phyloP scores from a whole-genome alignment of 306 rosid species.

The Prunus kanzakura region DNA sequence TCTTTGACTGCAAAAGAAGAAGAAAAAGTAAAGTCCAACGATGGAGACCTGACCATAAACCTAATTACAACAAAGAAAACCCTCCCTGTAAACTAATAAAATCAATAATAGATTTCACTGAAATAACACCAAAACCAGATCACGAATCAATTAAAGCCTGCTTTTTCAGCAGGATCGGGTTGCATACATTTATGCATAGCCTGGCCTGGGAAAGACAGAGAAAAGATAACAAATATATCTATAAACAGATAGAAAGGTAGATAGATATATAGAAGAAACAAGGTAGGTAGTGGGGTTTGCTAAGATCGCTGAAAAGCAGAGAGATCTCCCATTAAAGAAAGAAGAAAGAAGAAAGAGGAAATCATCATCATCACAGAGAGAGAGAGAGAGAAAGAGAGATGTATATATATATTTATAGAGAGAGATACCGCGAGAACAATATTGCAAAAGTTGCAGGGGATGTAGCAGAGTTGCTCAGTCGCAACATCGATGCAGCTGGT shows the following conservation, averaged over 20 bases:
- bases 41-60: constrained; percentile 71
- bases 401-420: not conserved
- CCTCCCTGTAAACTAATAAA: not conserved
- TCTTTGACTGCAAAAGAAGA: constrained; percentile 67
- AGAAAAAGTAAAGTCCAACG: constrained; percentile 41
- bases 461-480: constrained; percentile 95
- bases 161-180: not conserved
- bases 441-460: constrained; percentile 99
- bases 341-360: constrained; percentile 5
- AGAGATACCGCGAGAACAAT: constrained; percentile 89
- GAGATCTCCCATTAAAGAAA: constrained; percentile 31
- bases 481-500: constrained; percentile 71
- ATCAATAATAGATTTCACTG: constrained; percentile 5
- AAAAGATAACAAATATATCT: too few species aligned
- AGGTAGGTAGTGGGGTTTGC: not conserved
- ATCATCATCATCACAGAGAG: not conserved
- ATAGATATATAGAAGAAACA: not conserved
- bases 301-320: constrained; percentile 23
- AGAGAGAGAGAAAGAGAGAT: not conserved
- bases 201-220: too few species aligned
- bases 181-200: too few species aligned
- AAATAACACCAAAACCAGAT: constrained; percentile 22
- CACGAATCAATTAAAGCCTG: not conserved
- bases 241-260: not conserved
- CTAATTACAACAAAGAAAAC: constrained; percentile 23